Conservation (phyloP, 2,329 filamentous ascomycete species). For the Penicillium frequentans region DNA sequence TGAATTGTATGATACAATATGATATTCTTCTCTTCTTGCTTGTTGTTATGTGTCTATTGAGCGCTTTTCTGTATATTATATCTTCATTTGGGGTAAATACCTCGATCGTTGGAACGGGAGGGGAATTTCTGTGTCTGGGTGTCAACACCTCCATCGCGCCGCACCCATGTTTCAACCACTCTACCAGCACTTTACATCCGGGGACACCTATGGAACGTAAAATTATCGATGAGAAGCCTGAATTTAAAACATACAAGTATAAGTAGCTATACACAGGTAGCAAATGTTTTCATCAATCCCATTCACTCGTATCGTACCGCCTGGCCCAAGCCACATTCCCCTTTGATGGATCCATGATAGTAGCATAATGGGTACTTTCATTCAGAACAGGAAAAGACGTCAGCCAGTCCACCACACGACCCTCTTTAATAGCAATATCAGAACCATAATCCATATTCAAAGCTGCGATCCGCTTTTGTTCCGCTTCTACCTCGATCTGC, state of each 20-base stretch:
- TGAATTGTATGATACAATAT: background rate
- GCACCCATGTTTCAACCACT: too few species aligned
- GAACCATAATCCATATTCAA: slow-evolving; percentile 10
- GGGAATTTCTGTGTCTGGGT: too few species aligned
- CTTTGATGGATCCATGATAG: slow-evolving; percentile 56
- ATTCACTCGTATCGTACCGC: slow-evolving; percentile 19
- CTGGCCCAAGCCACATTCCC: slow-evolving; percentile 52
- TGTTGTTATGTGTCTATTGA: background rate
- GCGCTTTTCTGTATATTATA: too few species aligned
- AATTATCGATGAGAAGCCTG: background rate
- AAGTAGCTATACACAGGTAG: background rate
- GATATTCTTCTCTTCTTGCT: background rate
- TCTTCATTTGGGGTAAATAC: too few species aligned
- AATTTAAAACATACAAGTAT: background rate
- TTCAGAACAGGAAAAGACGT: slow-evolving; percentile 55
- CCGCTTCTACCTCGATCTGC: slow-evolving; percentile 1
- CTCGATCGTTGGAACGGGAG: too few species aligned
- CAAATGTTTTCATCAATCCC: background rate
- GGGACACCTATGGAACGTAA: too few species aligned
- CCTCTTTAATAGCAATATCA: slow-evolving; percentile 26
- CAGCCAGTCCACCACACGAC: slow-evolving; percentile 51
- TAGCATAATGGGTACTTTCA: slow-evolving; percentile 58
- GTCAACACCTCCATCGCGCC: too few species aligned
- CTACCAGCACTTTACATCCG: too few species aligned
- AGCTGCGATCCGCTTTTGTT: background rate